These are phyloP conservation scores for Colletotrichum sublineola DNA, from an alignment of 2,329 filamentous ascomycete species.

Conservation along the genomic window DNA sequence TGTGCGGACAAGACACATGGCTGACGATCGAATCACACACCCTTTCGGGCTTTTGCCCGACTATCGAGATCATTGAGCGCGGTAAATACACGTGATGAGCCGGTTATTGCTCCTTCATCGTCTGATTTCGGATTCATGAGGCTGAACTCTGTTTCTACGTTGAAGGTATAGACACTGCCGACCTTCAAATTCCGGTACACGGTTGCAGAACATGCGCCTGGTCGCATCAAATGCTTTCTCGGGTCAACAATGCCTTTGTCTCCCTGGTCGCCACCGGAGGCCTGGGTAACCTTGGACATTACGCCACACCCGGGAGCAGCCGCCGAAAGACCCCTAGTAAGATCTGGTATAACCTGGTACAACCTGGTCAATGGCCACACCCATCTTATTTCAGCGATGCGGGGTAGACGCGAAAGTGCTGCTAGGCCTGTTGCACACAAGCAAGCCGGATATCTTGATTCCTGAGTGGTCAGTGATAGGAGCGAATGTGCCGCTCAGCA, in stretches of 20 bases:
- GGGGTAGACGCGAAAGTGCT: conserved; percentile 29
- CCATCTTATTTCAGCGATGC: conserved; percentile 31
- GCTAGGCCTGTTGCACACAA: not conserved
- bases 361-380: conserved; percentile 1
- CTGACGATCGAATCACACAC: conserved; percentile 13
- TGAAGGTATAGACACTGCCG: not conserved
- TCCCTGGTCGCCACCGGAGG: not conserved
- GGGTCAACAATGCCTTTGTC: not conserved
- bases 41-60: conserved; percentile 33
- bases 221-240: not conserved
- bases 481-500: not conserved
- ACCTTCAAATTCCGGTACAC: not conserved
- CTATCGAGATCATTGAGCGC: conserved; percentile 17
- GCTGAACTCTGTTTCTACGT: not conserved
- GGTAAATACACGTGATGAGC: conserved; percentile 24
- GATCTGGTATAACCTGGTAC: conserved; percentile 23
- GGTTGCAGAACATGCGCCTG: not conserved
- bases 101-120: conserved; percentile 12
- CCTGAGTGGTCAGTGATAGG: not conserved
- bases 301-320: conserved; percentile 36
- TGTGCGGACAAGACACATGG: not conserved
- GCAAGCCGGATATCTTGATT: not conserved
- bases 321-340: conserved; percentile 26
- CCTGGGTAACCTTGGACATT: not conserved
- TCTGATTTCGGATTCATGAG: not conserved